Conservation (phyloP, 768 basidiomycete species). For the Phlebiopsis flavidoalba region DNA sequence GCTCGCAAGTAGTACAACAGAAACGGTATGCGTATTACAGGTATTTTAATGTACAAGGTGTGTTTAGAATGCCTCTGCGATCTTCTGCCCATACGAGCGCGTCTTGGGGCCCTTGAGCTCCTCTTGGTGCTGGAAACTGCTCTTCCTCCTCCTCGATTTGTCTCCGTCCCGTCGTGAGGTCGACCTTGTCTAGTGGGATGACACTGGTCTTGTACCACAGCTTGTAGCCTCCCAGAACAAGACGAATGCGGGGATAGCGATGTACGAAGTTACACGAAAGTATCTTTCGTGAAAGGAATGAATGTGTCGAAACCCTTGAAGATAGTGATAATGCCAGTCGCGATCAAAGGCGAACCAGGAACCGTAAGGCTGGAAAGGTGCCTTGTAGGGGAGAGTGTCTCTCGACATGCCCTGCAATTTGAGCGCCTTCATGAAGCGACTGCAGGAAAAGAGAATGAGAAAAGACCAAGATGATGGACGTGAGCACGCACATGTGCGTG, state of each 20-base stretch:
- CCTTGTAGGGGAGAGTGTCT: slow-evolving; percentile 44
- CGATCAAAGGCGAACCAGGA: slow-evolving; percentile 53
- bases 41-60: background rate
- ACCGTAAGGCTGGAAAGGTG: slow-evolving; percentile 60
- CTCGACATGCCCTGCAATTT: slow-evolving; percentile 37
- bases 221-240: slow-evolving; percentile 34
- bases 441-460: slow-evolving; percentile 21
- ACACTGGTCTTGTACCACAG: slow-evolving; percentile 28
- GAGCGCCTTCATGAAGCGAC: slow-evolving; percentile 46
- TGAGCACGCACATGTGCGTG: slow-evolving; percentile 48
- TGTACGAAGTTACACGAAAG: slow-evolving; percentile 54
- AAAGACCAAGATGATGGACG: background rate
- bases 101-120: slow-evolving; percentile 21
- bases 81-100: slow-evolving; percentile 19
- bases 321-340: slow-evolving; percentile 46
- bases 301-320: slow-evolving; percentile 52
- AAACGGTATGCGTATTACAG: background rate
- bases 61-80: slow-evolving; percentile 23
- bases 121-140: slow-evolving; percentile 40
- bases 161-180: slow-evolving; percentile 53
- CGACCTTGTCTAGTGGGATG: slow-evolving; percentile 44
- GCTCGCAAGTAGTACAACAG: background rate
- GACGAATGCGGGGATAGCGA: slow-evolving; percentile 31
- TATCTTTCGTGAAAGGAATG: slow-evolving; percentile 44
- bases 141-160: slow-evolving; percentile 64